A percentile compares a stretch with the other conserved stretches of the same genome.
Evolutionary conservation across 73 alveolate genomes (phyloP).

Genomic region (Breviolum minutum): DNA sequence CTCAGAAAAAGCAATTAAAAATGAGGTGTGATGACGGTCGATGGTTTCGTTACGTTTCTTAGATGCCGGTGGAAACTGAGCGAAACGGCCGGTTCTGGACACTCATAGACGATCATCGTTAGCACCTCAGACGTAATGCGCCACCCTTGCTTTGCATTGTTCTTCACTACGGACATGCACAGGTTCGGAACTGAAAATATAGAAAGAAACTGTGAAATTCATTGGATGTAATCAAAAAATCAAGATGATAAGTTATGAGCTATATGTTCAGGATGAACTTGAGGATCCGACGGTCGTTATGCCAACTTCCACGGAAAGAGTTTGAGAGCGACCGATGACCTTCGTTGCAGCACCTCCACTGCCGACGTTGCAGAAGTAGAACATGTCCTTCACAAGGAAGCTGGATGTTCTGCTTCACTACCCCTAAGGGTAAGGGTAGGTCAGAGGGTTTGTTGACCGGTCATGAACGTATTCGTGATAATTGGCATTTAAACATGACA

Average conservation of each 20-base stretch:
- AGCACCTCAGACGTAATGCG: neutral
- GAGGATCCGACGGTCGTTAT: constrained; percentile 33
- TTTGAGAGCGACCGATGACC: constrained; percentile 92
- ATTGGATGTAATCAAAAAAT: neutral
- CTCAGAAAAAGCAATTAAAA: neutral
- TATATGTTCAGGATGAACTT: neutral
- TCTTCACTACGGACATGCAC: too few species aligned
- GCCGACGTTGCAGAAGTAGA: constrained; percentile 94
- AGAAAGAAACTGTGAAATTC: too few species aligned
- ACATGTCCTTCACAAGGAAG: constrained; percentile 38
- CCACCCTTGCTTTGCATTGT: too few species aligned
- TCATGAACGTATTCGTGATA: too few species aligned
- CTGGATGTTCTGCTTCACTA: neutral
- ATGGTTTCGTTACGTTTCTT: neutral
- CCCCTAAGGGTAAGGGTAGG: neutral
- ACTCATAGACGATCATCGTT: constrained; percentile 80
- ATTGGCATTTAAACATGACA: too few species aligned
- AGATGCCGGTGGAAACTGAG: neutral
- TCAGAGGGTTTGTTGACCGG: too few species aligned
- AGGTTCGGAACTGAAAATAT: too few species aligned
- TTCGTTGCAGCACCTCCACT: constrained; percentile 93
- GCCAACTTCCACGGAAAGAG: constrained; percentile 81
- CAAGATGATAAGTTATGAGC: neutral
- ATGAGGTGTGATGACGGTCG: too few species aligned
- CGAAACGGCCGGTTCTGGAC: constrained; percentile 70